Conservation (phyloP, 495 filamentous ascomycete genomes). For the Annulohypoxylon stygium region DNA sequence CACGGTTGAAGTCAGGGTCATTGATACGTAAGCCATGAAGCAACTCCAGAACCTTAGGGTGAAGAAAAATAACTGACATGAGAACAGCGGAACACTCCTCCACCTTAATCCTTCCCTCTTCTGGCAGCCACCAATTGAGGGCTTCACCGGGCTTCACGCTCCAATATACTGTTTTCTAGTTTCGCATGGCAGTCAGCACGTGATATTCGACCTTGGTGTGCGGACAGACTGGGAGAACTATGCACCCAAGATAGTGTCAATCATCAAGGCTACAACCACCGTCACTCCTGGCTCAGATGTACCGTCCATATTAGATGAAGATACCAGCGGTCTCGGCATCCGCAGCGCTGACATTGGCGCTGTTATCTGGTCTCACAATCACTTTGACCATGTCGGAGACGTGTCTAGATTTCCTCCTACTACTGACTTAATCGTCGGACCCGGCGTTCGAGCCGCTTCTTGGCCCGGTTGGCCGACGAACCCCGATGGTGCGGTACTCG, state of each 20-base stretch:
- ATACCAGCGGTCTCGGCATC: background rate
- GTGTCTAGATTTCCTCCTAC: conserved; percentile 62
- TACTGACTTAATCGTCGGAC: conserved; percentile 66
- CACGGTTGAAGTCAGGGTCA: conserved; percentile 6
- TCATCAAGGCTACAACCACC: conserved; percentile 8
- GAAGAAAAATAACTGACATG: background rate
- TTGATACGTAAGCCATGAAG: conserved; percentile 5
- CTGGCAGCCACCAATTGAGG: conserved; percentile 7
- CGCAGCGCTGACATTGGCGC: conserved; percentile 53
- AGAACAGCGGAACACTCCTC: background rate
- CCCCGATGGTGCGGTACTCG: conserved; percentile 53
- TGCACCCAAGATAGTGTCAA: conserved; percentile 50
- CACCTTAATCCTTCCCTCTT: conserved; percentile 5
- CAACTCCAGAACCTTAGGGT: background rate
- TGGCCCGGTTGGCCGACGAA: conserved; percentile 62
- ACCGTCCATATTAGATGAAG: conserved; percentile 47
- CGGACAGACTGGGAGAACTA: conserved; percentile 62
- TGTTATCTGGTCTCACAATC: conserved; percentile 66
- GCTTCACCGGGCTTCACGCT: conserved; percentile 7
- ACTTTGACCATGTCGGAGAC: conserved; percentile 68
- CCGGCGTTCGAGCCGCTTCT: conserved; percentile 62
- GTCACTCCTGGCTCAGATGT: conserved; percentile 54
- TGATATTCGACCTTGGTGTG: conserved; percentile 69
- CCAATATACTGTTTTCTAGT: conserved; percentile 67
- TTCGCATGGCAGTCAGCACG: conserved; percentile 56